Percentiles rank a stretch among this genome's conserved stretches.
Evolutionary conservation across 495 filamentous ascomycete genomes (phyloP).

Genomic region (Aeminium ludgeri): DNA sequence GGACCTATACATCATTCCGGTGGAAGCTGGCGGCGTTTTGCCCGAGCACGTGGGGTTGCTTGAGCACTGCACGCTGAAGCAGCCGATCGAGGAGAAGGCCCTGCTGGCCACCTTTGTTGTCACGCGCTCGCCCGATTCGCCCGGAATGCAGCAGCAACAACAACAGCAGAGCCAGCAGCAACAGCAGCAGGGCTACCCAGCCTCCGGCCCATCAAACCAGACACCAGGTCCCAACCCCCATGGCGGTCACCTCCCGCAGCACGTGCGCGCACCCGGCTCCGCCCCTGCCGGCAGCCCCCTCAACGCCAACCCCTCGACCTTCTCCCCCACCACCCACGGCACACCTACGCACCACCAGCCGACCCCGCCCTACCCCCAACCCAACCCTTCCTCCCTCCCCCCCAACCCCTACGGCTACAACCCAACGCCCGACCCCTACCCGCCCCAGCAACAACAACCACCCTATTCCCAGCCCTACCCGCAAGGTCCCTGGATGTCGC

Average conservation of each 20-base stretch:
- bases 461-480: background rate
- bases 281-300: slow-evolving; percentile 12
- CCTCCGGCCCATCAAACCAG: background rate
- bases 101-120: slow-evolving; percentile 59
- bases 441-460: slow-evolving; percentile 7
- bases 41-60: slow-evolving; percentile 61
- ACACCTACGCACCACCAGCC: no score
- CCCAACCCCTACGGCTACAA: slow-evolving; percentile 13
- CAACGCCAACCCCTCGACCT: slow-evolving; percentile 3
- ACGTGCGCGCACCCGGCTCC: slow-evolving; percentile 1
- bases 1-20: slow-evolving; percentile 28
- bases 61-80: slow-evolving; percentile 50
- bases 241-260: slow-evolving; percentile 7
- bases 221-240: background rate
- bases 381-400: background rate
- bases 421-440: background rate
- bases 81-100: slow-evolving; percentile 44
- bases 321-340: slow-evolving; percentile 7
- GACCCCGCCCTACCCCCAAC: background rate
- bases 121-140: slow-evolving; percentile 3
- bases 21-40: slow-evolving; percentile 20
- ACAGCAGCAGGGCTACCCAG: slow-evolving; percentile 6
- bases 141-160: background rate
- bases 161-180: slow-evolving; percentile 1
- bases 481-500: background rate